Evolutionary conservation across 768 basidiomycete species (phyloP), one percentile per base, ranked within the genome.

Genomic region (Kwoniella pini): DNA sequence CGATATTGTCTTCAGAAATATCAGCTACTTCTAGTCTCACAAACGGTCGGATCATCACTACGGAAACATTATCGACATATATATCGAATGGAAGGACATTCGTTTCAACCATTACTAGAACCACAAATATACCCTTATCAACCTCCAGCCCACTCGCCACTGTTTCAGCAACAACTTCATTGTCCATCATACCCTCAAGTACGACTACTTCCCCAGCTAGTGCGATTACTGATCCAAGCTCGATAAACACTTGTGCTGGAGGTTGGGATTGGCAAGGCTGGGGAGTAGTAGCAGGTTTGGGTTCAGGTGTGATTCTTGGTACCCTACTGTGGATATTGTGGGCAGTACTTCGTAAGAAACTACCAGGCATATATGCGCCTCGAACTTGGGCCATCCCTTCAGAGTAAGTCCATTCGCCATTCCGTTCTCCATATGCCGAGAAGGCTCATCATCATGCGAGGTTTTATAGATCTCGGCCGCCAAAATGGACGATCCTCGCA

Each of bases 351-450:
- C 60, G 61, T 31, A 60, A 43, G 24, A 55, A 28, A 30, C 26
- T 71, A 26, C 60, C 57, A 13, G 64, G 50, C 17, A 15, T 71
- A 1, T 75, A 69, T 49, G 58, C 64, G 1, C 56, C 68, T 1
- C 49, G 70, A 26, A 62, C 56, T 19, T 69, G 64, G 64, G 67
- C 64, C 24, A 53, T 75, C 22, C 58, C 60, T 9, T 38, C 45
- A 21, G 51, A 60, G 70, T 75, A 33, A 63, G 66, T 59, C 87
- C 88, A 38, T 87, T 88, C 28, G 82, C 83, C 71, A 83, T n/a
- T n/a, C n/a, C n/a, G n/a, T n/a, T n/a, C n/a, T n/a, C n/a, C n/a
- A n/a, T n/a, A n/a, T n/a, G n/a, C n/a, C n/a, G n/a, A n/a, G n/a
- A n/a, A n/a, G n/a, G n/a, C n/a, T n/a, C n/a, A n/a, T n/a, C n/a